Evolutionary conservation across 1,139 yeast genomes (phyloP).

Genomic region (Schizosaccharomyces versatilis): DNA sequence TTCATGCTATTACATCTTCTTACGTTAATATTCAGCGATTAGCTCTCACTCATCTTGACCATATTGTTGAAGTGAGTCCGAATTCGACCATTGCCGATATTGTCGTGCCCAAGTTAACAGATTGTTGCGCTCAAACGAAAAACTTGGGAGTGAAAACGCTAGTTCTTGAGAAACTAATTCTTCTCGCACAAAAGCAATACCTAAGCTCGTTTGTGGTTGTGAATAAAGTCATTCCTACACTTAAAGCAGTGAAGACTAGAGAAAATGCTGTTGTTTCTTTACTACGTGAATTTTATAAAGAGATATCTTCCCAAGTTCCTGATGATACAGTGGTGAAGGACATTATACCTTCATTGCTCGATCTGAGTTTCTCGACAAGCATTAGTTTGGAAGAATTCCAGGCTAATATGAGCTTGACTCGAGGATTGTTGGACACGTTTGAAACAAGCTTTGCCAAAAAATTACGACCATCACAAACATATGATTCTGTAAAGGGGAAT

Average conservation of each 20-base stretch:
- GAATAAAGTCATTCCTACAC: slow-evolving; percentile 58
- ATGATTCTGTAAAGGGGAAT: no score
- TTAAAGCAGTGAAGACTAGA: slow-evolving; percentile 53
- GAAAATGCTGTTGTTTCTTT: slow-evolving; percentile 44
- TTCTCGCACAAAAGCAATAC: slow-evolving; percentile 30
- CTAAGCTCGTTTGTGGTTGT: slow-evolving; percentile 51
- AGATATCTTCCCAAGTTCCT: slow-evolving; percentile 20
- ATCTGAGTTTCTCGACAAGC: slow-evolving; percentile 27
- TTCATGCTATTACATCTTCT: not conserved
- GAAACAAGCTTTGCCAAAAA: not conserved
- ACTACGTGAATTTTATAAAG: slow-evolving; percentile 32
- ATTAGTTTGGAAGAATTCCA: slow-evolving; percentile 24
- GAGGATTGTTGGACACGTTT: not conserved
- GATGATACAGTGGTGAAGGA: slow-evolving; percentile 26
- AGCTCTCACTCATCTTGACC: slow-evolving; percentile 28
- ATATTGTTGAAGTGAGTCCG: slow-evolving; percentile 32
- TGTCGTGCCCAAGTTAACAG: slow-evolving; percentile 48
- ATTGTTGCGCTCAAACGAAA: slow-evolving; percentile 62
- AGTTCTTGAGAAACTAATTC: slow-evolving; percentile 39
- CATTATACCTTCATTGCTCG: slow-evolving; percentile 30
- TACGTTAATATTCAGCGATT: slow-evolving; percentile 31
- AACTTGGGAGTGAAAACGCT: slow-evolving; percentile 54
- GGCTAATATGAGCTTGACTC: slow-evolving; percentile 20
- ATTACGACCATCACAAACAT: not conserved
- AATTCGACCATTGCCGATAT: slow-evolving; percentile 54